Percentiles rank a stretch among this genome's conserved stretches.
These are phyloP conservation scores for Suillus brevipes DNA, from an alignment of 768 basidiomycete species.

Conservation along the genomic window DNA sequence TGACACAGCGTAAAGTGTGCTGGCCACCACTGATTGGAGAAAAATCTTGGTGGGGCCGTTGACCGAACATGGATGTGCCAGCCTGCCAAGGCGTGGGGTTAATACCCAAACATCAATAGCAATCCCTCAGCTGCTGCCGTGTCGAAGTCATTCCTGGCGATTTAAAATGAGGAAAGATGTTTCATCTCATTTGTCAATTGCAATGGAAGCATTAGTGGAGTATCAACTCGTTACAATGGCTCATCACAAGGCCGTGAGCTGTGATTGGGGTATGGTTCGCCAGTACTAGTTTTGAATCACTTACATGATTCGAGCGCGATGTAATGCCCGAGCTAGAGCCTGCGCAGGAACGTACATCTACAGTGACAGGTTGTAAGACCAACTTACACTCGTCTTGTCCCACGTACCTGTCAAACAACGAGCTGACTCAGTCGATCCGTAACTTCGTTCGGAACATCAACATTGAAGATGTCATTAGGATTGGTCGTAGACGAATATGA, in stretches of 20 bases:
- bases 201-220: too few relatives aligned
- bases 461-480: too few relatives aligned
- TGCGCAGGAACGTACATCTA: background rate
- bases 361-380: background rate
- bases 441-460: too few relatives aligned
- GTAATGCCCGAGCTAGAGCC: background rate
- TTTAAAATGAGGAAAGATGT: too few relatives aligned
- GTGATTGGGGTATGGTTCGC: background rate
- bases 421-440: background rate
- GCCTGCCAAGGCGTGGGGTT: background rate
- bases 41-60: background rate
- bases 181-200: too few relatives aligned
- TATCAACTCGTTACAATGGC: too few relatives aligned
- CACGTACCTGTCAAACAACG: background rate
- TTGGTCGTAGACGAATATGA: too few relatives aligned
- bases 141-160: too few relatives aligned
- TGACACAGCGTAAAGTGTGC: background rate
- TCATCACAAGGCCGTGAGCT: too few relatives aligned
- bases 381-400: background rate
- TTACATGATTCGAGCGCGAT: background rate
- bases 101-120: too few relatives aligned
- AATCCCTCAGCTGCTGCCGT: too few relatives aligned
- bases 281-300: background rate
- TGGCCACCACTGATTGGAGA: background rate
- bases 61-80: constrained; percentile 1